Evolutionary conservation across 2,329 filamentous ascomycete species (phyloP).

Genomic region (Apiospora rasikravindrae): DNA sequence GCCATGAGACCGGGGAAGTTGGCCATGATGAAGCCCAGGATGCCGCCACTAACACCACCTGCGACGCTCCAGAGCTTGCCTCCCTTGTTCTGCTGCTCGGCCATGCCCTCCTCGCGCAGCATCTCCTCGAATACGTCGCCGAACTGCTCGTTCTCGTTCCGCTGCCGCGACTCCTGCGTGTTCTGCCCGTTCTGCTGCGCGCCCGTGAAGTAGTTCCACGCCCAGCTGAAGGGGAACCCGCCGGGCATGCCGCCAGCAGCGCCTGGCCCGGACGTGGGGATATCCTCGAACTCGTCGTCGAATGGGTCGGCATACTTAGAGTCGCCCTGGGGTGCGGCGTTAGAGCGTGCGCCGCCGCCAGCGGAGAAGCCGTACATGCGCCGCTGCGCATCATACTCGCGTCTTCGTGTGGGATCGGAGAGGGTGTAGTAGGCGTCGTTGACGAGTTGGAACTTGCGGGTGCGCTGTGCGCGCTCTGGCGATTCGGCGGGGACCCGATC

Average conservation of each 20-base stretch:
- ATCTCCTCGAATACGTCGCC: conserved; percentile 88
- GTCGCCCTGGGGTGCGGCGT: conserved; percentile 37
- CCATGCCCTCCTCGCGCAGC: conserved; percentile 85
- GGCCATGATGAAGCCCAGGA: conserved; percentile 92
- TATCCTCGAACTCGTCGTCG: conserved; percentile 49
- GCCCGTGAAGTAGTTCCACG: conserved; percentile 65
- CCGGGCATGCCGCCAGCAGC: conserved; percentile 43
- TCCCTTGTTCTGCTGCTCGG: conserved; percentile 70
- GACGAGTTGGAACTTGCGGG: conserved; percentile 87
- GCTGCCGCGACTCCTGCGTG: conserved; percentile 49
- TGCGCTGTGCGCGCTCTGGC: conserved; percentile 80
- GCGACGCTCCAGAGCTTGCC: conserved; percentile 85
- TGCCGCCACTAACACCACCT: conserved; percentile 84
- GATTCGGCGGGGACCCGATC: conserved; percentile 86
- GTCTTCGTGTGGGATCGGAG: conserved; percentile 76
- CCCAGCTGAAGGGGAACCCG: conserved; percentile 74
- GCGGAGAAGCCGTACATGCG: conserved; percentile 53
- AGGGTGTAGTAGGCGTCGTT: conserved; percentile 95
- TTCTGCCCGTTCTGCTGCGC: conserved; percentile 39
- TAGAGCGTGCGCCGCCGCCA: conserved; percentile 37
- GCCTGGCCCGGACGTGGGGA: conserved; percentile 49
- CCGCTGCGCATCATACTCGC: conserved; percentile 83
- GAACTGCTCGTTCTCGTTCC: conserved; percentile 80
- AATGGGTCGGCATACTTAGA: conserved; percentile 51
- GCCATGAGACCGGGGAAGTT: conserved; percentile 90